These are phyloP conservation scores for Pholiota molesta DNA, from an alignment of 768 basidiomycete species.

Conservation along the genomic window DNA sequence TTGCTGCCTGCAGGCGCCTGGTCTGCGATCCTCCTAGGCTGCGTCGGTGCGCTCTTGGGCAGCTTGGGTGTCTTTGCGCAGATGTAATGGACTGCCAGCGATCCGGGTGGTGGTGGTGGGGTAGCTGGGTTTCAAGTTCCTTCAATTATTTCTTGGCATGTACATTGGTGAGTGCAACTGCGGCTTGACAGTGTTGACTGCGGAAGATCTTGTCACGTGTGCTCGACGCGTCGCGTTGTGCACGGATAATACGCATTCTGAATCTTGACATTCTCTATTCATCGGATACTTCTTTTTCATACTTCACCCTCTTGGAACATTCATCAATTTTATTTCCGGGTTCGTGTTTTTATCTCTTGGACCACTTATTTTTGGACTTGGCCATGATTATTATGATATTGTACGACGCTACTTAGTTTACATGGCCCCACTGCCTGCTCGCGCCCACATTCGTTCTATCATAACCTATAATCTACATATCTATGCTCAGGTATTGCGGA, in stretches of 20 bases:
- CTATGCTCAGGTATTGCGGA: background rate
- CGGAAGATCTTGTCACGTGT: background rate
- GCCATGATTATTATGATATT: constrained; percentile 1
- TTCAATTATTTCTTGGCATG: background rate
- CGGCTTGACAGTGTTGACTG: too few relatives aligned
- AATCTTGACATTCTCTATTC: background rate
- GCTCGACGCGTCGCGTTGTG: background rate
- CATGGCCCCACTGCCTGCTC: constrained; percentile 1
- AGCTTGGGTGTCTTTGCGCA: constrained; percentile 26
- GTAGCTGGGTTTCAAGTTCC: background rate
- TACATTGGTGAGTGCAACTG: too few relatives aligned
- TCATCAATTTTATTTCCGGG: background rate
- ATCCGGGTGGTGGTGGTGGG: background rate
- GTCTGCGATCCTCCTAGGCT: constrained; percentile 37
- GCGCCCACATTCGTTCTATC: background rate
- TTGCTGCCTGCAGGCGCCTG: constrained; percentile 34
- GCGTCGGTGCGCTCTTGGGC: constrained; percentile 40
- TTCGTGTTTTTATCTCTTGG: background rate
- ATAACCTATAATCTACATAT: background rate
- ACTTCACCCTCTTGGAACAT: background rate
- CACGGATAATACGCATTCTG: background rate
- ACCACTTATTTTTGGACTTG: background rate
- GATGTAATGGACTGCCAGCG: constrained; percentile 11
- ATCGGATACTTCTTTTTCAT: background rate
- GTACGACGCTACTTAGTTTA: background rate